A percentile compares a stretch with the other conserved stretches of the same genome.
Conservation (phyloP, 2,329 filamentous ascomycete species). For the Colletotrichum sansevieriae region DNA sequence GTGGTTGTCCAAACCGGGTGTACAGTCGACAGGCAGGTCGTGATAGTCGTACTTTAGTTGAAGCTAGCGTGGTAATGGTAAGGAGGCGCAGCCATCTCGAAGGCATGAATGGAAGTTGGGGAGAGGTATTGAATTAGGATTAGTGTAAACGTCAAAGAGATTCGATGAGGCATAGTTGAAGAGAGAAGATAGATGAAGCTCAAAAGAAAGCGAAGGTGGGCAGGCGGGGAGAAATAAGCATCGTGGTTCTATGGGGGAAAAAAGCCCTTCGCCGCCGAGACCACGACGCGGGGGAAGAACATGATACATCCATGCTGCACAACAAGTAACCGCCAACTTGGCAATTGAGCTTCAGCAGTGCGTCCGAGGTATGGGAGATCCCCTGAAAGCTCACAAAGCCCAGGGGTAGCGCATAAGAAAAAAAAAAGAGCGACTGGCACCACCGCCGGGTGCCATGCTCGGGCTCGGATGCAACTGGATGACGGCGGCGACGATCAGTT, state of each 20-base stretch:
- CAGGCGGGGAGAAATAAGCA: conserved; percentile 35
- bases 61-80: background rate
- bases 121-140: conserved; percentile 20
- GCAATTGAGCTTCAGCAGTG: conserved; percentile 23
- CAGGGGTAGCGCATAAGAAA: conserved; percentile 37
- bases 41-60: conserved; percentile 2
- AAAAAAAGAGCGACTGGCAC: conserved; percentile 29
- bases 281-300: conserved; percentile 28
- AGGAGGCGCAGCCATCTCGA: conserved; percentile 34
- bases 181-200: background rate
- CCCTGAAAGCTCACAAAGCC: conserved; percentile 13
- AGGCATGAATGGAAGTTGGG: conserved; percentile 28
- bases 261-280: conserved; percentile 6
- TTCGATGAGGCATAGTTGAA: background rate
- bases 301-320: conserved; percentile 30
- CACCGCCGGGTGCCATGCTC: conserved; percentile 13
- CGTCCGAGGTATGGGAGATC: conserved; percentile 30
- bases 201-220: conserved; percentile 6
- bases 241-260: conserved; percentile 5
- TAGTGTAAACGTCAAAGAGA: background rate
- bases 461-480: conserved; percentile 30
- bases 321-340: conserved; percentile 28
- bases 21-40: conserved; percentile 5
- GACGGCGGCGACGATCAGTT: conserved; percentile 24
- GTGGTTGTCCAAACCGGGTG: conserved; percentile 8